These are phyloP conservation scores for Casuarina glauca DNA, from an alignment of 306 rosid genomes.

Conservation along the genomic window DNA sequence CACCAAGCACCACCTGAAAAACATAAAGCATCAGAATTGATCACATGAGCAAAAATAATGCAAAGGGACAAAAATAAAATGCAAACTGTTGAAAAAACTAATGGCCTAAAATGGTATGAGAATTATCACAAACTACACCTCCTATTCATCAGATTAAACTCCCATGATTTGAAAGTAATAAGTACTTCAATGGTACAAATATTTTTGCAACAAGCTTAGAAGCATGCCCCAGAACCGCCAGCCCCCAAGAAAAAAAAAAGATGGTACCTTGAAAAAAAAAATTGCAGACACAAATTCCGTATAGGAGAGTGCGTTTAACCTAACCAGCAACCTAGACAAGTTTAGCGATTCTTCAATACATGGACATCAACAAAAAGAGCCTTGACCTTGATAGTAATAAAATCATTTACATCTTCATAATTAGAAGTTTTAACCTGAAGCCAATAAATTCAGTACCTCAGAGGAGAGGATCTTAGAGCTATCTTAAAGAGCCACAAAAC, in stretches of 20 bases:
- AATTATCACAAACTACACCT: background rate
- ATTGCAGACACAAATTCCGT: no score
- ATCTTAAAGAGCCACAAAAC: background rate
- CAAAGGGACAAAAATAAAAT: background rate
- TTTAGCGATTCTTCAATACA: background rate
- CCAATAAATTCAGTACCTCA: background rate
- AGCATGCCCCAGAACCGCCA: background rate
- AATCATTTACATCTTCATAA: background rate
- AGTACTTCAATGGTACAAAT: background rate
- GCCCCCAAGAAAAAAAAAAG: background rate
- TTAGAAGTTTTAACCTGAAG: background rate
- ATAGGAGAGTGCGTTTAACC: background rate
- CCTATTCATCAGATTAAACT: background rate
- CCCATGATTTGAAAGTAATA: background rate
- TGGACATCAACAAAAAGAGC: background rate
- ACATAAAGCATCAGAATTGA: background rate
- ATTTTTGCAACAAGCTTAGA: background rate
- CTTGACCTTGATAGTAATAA: background rate
- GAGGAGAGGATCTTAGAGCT: background rate
- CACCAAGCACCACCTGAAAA: slow-evolving; percentile 86
- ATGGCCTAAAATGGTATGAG: background rate
- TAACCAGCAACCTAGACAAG: background rate
- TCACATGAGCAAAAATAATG: background rate
- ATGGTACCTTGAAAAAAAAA: no score
- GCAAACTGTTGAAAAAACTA: background rate